Percentiles rank a stretch among this genome's conserved stretches.
These are phyloP conservation scores for Vitis hybrid DNA, from an alignment of 177 flowering plant genomes.

Conservation along the genomic window DNA sequence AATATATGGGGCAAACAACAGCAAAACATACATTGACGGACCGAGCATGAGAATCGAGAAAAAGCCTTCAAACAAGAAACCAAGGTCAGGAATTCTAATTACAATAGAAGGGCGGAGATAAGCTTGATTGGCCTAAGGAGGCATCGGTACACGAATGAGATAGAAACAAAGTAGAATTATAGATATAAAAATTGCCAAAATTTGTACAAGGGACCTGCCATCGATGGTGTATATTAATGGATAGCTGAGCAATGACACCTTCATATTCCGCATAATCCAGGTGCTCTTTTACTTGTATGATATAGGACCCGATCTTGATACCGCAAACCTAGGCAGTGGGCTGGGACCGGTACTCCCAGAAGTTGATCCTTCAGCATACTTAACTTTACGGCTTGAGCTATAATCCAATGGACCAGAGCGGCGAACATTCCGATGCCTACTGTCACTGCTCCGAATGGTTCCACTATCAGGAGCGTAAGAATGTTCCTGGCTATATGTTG, in stretches of 20 bases:
- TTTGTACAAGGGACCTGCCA: neutral
- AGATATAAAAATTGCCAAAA: neutral
- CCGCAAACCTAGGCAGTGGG: conserved; percentile 93
- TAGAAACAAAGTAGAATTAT: neutral
- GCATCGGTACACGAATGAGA: neutral
- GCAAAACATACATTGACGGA: too few relatives aligned
- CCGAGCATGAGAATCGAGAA: too few relatives aligned
- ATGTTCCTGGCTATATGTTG: conserved; percentile 57
- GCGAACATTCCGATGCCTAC: conserved; percentile 52
- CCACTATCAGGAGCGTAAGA: conserved; percentile 45
- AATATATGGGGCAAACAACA: too few relatives aligned
- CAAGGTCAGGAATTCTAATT: neutral
- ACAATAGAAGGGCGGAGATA: neutral
- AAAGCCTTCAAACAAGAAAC: neutral
- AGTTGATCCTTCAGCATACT: conserved; percentile 66
- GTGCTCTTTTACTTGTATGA: conserved; percentile 50
- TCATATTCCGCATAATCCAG: too few relatives aligned
- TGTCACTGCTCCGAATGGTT: conserved; percentile 35
- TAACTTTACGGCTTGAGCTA: conserved; percentile 69
- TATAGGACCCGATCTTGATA: conserved; percentile 97
- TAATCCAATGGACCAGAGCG: conserved; percentile 93
- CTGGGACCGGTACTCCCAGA: conserved; percentile 90
- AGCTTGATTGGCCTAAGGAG: neutral
- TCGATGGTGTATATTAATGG: too few relatives aligned
- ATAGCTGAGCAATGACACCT: conserved; percentile 1